Conservation (phyloP, 768 basidiomycete species). For the Amanita subjunquillea region DNA sequence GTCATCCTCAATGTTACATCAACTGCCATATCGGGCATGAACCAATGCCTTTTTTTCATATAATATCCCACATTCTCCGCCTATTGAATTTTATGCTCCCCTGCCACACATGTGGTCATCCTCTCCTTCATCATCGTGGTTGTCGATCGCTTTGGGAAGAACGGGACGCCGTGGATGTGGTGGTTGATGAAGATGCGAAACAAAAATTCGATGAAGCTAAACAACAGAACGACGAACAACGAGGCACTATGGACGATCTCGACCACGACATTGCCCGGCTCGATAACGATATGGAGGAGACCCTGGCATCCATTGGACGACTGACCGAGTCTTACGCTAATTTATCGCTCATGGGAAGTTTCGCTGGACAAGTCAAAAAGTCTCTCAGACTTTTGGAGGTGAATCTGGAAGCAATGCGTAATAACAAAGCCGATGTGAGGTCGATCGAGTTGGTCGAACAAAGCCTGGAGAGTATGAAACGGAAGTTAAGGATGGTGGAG, state of each 20-base stretch:
- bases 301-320: background rate
- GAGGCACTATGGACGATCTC: background rate
- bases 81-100: background rate
- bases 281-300: background rate
- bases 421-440: background rate
- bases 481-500: background rate
- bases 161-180: background rate
- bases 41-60: background rate
- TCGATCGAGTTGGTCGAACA: background rate
- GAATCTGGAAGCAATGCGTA: slow-evolving; percentile 1
- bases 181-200: slow-evolving; percentile 10
- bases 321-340: background rate
- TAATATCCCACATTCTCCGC: background rate
- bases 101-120: background rate
- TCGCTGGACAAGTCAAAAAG: slow-evolving; percentile 3
- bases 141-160: background rate
- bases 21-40: background rate
- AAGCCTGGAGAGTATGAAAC: slow-evolving; percentile 1
- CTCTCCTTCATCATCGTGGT: background rate
- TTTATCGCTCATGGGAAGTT: slow-evolving; percentile 1
- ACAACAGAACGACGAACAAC: background rate
- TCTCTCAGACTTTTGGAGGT: background rate
- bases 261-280: background rate
- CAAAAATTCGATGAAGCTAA: slow-evolving; percentile 5
- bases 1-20: background rate